Percentiles rank a stretch among this genome's conserved stretches.
Conservation (phyloP, 208 protist genomes). For the Pavlovales sp. region DNA sequence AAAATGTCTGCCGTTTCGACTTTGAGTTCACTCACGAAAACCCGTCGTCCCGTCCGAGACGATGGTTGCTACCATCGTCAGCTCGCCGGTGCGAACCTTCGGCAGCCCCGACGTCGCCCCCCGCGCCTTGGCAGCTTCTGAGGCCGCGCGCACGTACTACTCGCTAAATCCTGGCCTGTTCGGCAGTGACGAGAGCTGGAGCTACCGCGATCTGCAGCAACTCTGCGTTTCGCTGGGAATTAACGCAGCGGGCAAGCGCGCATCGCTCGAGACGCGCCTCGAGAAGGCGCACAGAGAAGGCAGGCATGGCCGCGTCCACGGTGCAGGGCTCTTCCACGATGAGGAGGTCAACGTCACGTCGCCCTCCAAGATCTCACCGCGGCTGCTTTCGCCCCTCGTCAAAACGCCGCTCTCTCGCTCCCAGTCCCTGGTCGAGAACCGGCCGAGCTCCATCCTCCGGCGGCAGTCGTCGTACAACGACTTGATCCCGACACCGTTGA, state of each 20-base stretch:
- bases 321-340: background rate
- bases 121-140: no score
- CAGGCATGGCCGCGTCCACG: background rate
- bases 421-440: background rate
- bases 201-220: slow-evolving; percentile 19
- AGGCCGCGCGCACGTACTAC: background rate
- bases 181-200: background rate
- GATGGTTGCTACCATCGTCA: no score
- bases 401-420: background rate
- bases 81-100: no score
- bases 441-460: background rate
- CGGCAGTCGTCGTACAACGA: background rate
- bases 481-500: background rate
- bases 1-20: no score
- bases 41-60: no score
- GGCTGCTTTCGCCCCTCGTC: slow-evolving; percentile 2
- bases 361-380: background rate
- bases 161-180: slow-evolving; percentile 15
- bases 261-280: background rate
- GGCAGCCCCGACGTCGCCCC: no score
- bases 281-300: slow-evolving; percentile 10
- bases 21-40: no score
- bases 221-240: background rate
- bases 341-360: background rate
- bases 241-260: background rate